Percentiles rank a stretch among this genome's conserved stretches.
Evolutionary conservation across 148 eudicot species (phyloP).

Genomic region (Oxyria digyna): DNA sequence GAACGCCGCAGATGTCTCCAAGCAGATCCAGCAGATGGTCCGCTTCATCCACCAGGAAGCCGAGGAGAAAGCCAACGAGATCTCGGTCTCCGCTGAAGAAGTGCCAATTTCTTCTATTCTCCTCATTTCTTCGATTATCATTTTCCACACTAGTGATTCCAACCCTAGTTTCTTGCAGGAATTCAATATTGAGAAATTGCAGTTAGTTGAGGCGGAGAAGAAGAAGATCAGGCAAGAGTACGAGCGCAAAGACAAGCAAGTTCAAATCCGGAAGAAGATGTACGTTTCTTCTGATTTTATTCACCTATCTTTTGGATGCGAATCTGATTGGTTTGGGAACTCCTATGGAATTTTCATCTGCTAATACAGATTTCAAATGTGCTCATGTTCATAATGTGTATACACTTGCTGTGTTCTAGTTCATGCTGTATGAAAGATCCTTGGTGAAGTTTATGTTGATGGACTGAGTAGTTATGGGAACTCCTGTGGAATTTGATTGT

Average conservation of each 20-base stretch:
- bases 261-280: conserved; percentile 10
- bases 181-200: conserved; percentile 12
- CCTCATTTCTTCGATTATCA: background rate
- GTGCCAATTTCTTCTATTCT: background rate
- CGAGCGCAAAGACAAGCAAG: conserved; percentile 12
- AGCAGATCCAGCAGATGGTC: conserved; percentile 94
- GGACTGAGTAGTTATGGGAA: no score
- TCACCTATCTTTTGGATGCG: background rate
- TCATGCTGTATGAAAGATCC: background rate
- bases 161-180: background rate
- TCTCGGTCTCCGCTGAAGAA: conserved; percentile 56
- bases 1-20: conserved; percentile 72
- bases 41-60: conserved; percentile 84
- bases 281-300: conserved; percentile 2
- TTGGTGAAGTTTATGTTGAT: background rate
- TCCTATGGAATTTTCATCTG: background rate
- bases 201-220: conserved; percentile 10
- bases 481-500: no score
- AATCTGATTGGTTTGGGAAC: background rate
- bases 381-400: background rate
- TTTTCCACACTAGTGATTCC: no score
- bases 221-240: conserved; percentile 13
- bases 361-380: background rate
- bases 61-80: conserved; percentile 81
- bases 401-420: background rate